Evolutionary conservation across 257 asterid species (phyloP).

Genomic region (Solanum tarapatanum): DNA sequence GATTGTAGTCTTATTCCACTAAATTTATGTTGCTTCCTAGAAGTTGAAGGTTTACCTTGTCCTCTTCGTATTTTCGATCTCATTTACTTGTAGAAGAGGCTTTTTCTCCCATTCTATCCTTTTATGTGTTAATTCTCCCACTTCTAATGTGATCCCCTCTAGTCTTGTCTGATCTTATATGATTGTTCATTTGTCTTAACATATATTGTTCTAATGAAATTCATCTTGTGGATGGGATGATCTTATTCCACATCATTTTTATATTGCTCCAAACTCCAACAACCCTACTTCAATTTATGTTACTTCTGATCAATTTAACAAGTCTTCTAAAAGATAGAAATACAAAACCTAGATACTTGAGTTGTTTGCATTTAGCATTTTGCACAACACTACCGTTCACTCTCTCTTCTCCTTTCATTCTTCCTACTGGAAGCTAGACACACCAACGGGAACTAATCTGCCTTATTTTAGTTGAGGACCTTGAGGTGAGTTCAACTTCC

Average conservation of each 20-base stretch:
- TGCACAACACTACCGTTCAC: not conserved
- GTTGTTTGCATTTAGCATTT: not conserved
- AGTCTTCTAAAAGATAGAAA: not conserved
- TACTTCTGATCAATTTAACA: not conserved
- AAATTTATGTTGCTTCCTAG: not conserved
- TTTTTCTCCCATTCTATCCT: not conserved
- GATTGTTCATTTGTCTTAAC: not conserved
- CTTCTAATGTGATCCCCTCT: not conserved
- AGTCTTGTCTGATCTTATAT: not conserved
- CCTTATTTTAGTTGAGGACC: not conserved
- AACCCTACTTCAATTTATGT: not conserved
- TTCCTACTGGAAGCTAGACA: not conserved
- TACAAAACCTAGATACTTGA: not conserved
- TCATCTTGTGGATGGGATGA: not conserved
- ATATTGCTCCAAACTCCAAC: not conserved
- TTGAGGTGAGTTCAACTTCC: not conserved
- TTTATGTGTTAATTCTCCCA: not conserved
- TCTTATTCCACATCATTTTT: not conserved
- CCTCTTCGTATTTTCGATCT: not conserved
- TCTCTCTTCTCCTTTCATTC: not conserved
- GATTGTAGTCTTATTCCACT: not conserved
- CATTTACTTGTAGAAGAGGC: not conserved
- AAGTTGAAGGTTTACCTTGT: not conserved
- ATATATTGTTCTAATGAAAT: not conserved
- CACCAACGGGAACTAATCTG: not conserved